phyloP scores from a whole-genome alignment of 2,329 filamentous ascomycete species.

The Arthroderma sp. region DNA sequence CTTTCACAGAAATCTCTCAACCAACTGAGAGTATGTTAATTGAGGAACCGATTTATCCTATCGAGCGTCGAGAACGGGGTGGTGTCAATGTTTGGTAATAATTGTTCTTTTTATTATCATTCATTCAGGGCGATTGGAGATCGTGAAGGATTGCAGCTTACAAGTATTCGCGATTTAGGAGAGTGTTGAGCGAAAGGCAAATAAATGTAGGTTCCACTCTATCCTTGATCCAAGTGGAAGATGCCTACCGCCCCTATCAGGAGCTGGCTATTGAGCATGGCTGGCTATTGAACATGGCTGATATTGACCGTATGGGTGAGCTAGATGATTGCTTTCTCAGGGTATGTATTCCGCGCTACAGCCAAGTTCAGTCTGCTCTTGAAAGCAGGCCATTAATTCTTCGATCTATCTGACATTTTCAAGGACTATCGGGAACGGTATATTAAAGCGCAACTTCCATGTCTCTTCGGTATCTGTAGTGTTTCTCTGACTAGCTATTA shows the following conservation, averaged over 20 bases:
- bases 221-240: not conserved
- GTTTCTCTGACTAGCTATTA: slow-evolving; percentile 1
- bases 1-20: slow-evolving; percentile 4
- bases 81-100: slow-evolving; percentile 12
- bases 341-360: slow-evolving; percentile 16
- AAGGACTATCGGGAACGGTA: slow-evolving; percentile 31
- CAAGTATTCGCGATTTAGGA: slow-evolving; percentile 16
- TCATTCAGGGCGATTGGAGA: too few relatives aligned
- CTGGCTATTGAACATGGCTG: not conserved
- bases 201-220: slow-evolving; percentile 20
- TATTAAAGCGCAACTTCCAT: not conserved
- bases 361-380: not conserved
- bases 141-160: too few relatives aligned
- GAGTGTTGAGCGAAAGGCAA: slow-evolving; percentile 29
- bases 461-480: not conserved
- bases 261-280: not conserved
- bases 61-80: slow-evolving; percentile 7
- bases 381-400: not conserved
- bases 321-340: slow-evolving; percentile 35
- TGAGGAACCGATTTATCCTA: slow-evolving; percentile 9
- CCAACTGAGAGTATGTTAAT: slow-evolving; percentile 5
- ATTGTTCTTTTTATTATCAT: too few relatives aligned
- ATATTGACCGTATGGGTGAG: not conserved
- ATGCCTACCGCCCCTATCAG: too few relatives aligned
- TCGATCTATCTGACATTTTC: slow-evolving; percentile 4